phyloP scores from a whole-genome alignment of 2,329 filamentous ascomycete species.

The Sclerotinia nivalis region DNA sequence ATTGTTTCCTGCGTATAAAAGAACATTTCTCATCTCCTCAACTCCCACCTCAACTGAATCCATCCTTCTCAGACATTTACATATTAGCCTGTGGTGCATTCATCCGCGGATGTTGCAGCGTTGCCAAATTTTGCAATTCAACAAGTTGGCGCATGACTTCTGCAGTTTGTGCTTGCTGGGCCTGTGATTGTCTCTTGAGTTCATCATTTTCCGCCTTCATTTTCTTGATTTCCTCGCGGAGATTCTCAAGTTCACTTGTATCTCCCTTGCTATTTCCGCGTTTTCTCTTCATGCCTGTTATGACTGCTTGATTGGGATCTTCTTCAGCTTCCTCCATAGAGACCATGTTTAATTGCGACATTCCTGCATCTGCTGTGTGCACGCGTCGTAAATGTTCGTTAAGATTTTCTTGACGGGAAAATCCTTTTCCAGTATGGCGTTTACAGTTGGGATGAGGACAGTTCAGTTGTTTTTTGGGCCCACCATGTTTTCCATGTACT shows the following conservation, averaged over 20 bases:
- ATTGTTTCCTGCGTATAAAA: conserved; percentile 11
- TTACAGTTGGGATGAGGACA: conserved; percentile 89
- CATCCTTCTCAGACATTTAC: background rate
- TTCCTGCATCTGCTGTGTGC: conserved; percentile 62
- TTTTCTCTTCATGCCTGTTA: conserved; percentile 47
- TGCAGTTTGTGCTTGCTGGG: conserved; percentile 20
- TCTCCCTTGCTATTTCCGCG: conserved; percentile 47
- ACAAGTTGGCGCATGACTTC: conserved; percentile 26
- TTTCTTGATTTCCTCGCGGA: conserved; percentile 67
- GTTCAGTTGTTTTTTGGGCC: conserved; percentile 81
- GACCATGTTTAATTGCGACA: conserved; percentile 36
- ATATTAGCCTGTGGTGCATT: conserved; percentile 24
- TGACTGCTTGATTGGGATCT: conserved; percentile 48
- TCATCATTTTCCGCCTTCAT: conserved; percentile 66
- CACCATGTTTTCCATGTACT: conserved; percentile 71
- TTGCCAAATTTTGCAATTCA: conserved; percentile 21
- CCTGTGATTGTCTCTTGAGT: conserved; percentile 30
- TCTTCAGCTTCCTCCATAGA: conserved; percentile 44
- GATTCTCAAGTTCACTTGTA: conserved; percentile 26
- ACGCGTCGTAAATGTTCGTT: conserved; percentile 90
- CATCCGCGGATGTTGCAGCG: conserved; percentile 21
- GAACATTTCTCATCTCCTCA: background rate
- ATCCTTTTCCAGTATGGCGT: conserved; percentile 82
- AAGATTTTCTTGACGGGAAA: conserved; percentile 90
- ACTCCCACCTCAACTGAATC: background rate